Evolutionary conservation across 2,329 filamentous ascomycete genomes (phyloP).

Genomic region (Rasamsonia emersonii): DNA sequence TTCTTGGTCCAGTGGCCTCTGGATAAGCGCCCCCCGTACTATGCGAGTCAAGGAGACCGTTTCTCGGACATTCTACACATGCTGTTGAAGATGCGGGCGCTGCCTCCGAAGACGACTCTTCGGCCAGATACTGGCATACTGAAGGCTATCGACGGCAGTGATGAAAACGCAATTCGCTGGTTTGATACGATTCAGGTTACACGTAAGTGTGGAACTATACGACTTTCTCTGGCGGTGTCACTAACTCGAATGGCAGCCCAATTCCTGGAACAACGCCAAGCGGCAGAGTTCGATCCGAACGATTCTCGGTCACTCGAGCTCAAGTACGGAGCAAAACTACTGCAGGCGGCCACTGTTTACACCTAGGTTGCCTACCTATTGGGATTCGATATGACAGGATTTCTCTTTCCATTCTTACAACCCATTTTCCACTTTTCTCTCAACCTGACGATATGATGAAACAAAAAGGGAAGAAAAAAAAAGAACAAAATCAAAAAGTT

Average conservation of each 20-base stretch:
- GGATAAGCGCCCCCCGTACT: conserved; percentile 42
- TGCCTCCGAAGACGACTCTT: conserved; percentile 34
- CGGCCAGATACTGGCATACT: conserved; percentile 30
- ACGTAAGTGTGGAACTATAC: conserved; percentile 28
- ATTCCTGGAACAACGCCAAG: conserved; percentile 30
- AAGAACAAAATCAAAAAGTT: no score
- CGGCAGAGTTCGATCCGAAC: conserved; percentile 28
- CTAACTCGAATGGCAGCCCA: conserved; percentile 19
- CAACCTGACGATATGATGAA: no score
- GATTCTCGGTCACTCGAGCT: conserved; percentile 36
- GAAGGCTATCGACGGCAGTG: conserved; percentile 29
- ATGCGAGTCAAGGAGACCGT: conserved; percentile 48
- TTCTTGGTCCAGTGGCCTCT: conserved; percentile 41
- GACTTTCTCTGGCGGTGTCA: no score
- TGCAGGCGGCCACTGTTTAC: conserved; percentile 17
- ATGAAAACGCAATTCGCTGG: conserved; percentile 31
- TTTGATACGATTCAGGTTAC: conserved; percentile 34
- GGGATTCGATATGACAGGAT: no score
- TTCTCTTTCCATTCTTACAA: no score
- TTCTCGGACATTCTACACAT: conserved; percentile 51
- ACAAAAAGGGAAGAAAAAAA: no score
- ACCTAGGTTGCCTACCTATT: no score
- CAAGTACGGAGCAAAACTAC: conserved; percentile 27
- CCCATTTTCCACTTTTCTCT: no score
- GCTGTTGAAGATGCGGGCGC: conserved; percentile 48